phyloP scores from a whole-genome alignment of 768 basidiomycete species.

The Tremella yokohamensis region DNA sequence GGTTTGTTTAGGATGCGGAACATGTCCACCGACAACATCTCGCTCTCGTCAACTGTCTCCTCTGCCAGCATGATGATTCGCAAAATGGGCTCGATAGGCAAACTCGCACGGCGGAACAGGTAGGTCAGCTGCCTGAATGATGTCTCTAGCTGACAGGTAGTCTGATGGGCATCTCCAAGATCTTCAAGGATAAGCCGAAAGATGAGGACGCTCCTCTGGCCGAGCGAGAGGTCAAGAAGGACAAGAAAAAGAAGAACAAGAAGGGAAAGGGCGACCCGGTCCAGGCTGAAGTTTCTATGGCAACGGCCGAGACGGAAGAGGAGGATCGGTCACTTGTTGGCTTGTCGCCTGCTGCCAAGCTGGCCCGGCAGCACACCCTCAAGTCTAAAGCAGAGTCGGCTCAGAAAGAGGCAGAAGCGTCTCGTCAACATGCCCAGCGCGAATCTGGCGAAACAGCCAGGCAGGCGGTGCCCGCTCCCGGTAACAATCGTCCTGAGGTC shows the following conservation, averaged over 20 bases:
- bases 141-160: constrained; percentile 51
- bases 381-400: constrained; percentile 66
- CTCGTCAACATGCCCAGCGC: background rate
- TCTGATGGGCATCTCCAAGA: constrained; percentile 80
- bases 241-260: constrained; percentile 59
- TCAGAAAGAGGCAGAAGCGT: constrained; percentile 57
- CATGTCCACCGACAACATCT: constrained; percentile 89
- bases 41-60: constrained; percentile 86
- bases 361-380: constrained; percentile 86
- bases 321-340: constrained; percentile 63
- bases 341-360: constrained; percentile 80
- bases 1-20: constrained; percentile 88
- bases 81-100: constrained; percentile 84
- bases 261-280: constrained; percentile 56
- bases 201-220: constrained; percentile 58
- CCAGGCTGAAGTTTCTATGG: constrained; percentile 71
- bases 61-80: constrained; percentile 94
- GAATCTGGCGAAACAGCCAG: constrained; percentile 28
- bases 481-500: constrained; percentile 25
- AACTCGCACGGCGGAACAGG: constrained; percentile 75
- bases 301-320: constrained; percentile 67
- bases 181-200: constrained; percentile 79
- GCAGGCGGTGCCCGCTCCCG: constrained; percentile 9
- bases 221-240: constrained; percentile 55
- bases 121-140: constrained; percentile 18